A percentile compares a stretch with the other conserved stretches of the same genome.
Evolutionary conservation across 1,139 yeast genomes (phyloP).

Genomic region (Saccharomyces hybrid): DNA sequence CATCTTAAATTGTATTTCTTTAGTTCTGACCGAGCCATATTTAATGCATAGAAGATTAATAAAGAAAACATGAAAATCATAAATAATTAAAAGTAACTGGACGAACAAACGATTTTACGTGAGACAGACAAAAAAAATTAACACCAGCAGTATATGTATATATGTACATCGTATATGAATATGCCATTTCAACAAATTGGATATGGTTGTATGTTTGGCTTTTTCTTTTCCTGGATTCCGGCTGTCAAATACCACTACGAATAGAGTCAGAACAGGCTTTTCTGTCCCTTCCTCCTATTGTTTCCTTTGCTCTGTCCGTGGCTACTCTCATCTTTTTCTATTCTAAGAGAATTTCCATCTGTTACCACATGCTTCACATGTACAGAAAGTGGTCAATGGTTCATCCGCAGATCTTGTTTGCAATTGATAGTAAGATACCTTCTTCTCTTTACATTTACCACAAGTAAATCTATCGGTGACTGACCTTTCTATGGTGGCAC

Average conservation of each 20-base stretch:
- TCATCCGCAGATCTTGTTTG: slow-evolving; percentile 98
- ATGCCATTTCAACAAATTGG: not conserved
- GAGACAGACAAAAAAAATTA: not conserved
- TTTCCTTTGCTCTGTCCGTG: slow-evolving; percentile 1
- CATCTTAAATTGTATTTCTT: not conserved
- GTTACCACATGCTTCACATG: slow-evolving; percentile 95
- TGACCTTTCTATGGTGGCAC: slow-evolving; percentile 95
- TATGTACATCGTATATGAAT: not conserved
- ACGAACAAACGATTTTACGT: not conserved
- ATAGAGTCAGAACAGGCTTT: not conserved
- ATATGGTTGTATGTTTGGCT: not conserved
- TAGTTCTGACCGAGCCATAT: not conserved
- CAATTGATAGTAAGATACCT: slow-evolving; percentile 93
- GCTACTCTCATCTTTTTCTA: slow-evolving; percentile 1
- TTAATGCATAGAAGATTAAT: not conserved
- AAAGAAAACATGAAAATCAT: not conserved
- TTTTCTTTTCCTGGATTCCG: not conserved
- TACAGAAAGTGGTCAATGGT: slow-evolving; percentile 94
- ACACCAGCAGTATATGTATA: not conserved
- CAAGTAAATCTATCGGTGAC: slow-evolving; percentile 94
- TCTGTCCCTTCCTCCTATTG: slow-evolving; percentile 1
- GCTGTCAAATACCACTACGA: not conserved
- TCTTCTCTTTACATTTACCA: slow-evolving; percentile 95
- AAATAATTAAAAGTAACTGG: not conserved
- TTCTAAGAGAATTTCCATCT: slow-evolving; percentile 84